These are phyloP conservation scores for Lanmaoa rubissima DNA, from an alignment of 768 basidiomycete species.

Conservation along the genomic window DNA sequence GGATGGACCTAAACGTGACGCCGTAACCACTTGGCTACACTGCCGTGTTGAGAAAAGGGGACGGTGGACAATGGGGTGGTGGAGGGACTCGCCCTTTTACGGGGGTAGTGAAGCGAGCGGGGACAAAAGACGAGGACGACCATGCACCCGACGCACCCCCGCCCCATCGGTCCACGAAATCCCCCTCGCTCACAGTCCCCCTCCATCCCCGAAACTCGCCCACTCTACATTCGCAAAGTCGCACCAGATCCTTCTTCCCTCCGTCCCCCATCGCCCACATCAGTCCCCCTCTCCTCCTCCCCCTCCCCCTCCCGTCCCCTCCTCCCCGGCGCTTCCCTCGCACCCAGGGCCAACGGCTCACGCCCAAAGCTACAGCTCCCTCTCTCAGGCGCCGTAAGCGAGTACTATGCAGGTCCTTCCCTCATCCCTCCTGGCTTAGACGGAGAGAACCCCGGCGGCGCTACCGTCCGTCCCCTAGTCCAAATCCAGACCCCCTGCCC, in stretches of 20 bases:
- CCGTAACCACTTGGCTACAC: conserved; percentile 62
- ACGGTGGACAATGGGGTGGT: neutral
- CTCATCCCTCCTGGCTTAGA: conserved; percentile 34
- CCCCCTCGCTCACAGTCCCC: conserved; percentile 44
- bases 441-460: conserved; percentile 37
- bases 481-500: conserved; percentile 37
- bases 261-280: conserved; percentile 30
- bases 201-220: conserved; percentile 35
- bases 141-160: conserved; percentile 31
- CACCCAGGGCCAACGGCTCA: conserved; percentile 20
- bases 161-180: conserved; percentile 54
- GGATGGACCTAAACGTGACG: conserved; percentile 51
- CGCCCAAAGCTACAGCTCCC: conserved; percentile 39
- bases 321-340: conserved; percentile 29
- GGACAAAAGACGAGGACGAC: conserved; percentile 12
- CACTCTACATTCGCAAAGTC: conserved; percentile 43
- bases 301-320: conserved; percentile 33
- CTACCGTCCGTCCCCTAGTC: conserved; percentile 42
- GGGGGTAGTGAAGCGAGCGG: neutral
- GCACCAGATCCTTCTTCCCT: conserved; percentile 27
- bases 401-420: conserved; percentile 33
- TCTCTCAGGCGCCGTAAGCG: conserved; percentile 28
- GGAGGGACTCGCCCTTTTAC: neutral
- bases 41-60: conserved; percentile 27
- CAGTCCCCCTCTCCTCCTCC: conserved; percentile 28